Conservation (phyloP, 2,329 filamentous ascomycete species). For the Fusarium setosum region DNA sequence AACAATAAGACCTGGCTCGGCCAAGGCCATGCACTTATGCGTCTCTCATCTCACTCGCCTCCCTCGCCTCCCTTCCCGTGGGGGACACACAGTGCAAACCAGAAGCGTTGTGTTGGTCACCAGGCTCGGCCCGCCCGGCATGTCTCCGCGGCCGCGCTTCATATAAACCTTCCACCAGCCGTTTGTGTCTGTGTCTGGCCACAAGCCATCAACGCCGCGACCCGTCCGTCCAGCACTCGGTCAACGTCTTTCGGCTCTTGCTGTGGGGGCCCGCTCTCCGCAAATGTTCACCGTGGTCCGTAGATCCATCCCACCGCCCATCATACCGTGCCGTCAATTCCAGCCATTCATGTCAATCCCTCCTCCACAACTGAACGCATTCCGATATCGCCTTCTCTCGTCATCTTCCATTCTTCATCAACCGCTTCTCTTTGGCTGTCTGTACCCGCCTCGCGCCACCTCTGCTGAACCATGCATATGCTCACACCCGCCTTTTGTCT, state of each 20-base stretch:
- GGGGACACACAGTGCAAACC: not conserved
- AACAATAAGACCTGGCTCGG: not conserved
- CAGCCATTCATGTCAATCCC: not conserved
- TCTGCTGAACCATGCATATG: not conserved
- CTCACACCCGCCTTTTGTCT: not conserved
- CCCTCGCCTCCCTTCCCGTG: conserved; percentile 7
- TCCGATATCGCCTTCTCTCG: conserved; percentile 8
- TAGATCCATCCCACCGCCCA: conserved; percentile 2
- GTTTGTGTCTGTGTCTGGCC: conserved; percentile 16
- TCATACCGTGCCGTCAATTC: not conserved
- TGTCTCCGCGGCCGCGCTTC: conserved; percentile 16
- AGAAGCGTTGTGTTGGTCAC: conserved; percentile 11
- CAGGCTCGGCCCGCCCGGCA: conserved; percentile 35
- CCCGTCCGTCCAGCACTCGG: conserved; percentile 29
- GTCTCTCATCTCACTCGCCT: conserved; percentile 10
- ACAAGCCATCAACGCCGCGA: conserved; percentile 26
- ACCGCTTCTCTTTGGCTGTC: conserved; percentile 28
- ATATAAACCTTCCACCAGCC: conserved; percentile 35
- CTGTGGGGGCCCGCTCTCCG: conserved; percentile 26
- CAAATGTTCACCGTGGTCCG: not conserved
- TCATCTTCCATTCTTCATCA: conserved; percentile 6
- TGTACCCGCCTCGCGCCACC: not conserved
- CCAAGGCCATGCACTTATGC: conserved; percentile 20
- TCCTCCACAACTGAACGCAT: conserved; percentile 4
- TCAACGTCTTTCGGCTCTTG: conserved; percentile 31